Evolutionary conservation across 2,329 filamentous ascomycete species (phyloP), one percentile per base, ranked within the genome.

Genomic region (Pseudopyrenochaeta lycopersici): DNA sequence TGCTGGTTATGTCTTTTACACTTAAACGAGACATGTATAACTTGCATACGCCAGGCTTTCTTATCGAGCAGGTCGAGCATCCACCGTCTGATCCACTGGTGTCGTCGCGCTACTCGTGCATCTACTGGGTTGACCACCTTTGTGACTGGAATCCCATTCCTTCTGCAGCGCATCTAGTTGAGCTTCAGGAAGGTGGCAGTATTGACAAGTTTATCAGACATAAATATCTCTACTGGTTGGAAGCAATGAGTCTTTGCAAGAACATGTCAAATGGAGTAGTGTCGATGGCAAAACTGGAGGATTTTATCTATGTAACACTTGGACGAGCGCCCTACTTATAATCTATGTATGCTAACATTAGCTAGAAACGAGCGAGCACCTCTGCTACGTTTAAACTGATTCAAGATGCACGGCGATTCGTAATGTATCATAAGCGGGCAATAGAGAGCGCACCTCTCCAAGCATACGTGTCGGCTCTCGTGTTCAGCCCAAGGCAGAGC

Each of bases 1-100:
- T 82, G 1, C 5, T 70, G 12, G 47, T 55, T 2, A 14, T 66
- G 51, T 56, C 50, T 41, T 41, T 18, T 33, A 60, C 29, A 41
- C 49, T 75, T 27, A 46, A 52, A 18, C 57, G 65, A 14, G 63
- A 75, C 47, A 67, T 70, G 23, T 73, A 70, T 48, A 20, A 47
- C 23, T 35, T 71, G 35, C 11, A 42, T 15, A 46, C 20, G 21
- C 52, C 48, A 18, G 62, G 65, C 14, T 57, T 36, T 53, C 46
- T 54, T 31, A 59, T 59, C 29, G 49, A 63, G 6, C 15, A 64
- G 10, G 54, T 69, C 38, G 31, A 56, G 53, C 32, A 50, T 50
- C 54, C 70, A 35, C 18, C 56, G 49, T 52, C 63, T 49, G 60
- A 74, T 59, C 61, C 63, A 44, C 49, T 75, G 41, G 60, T 63